Evolutionary conservation across 306 rosid species (phyloP), one percentile per base, ranked within the genome.

Genomic region (Castanea sativa): DNA sequence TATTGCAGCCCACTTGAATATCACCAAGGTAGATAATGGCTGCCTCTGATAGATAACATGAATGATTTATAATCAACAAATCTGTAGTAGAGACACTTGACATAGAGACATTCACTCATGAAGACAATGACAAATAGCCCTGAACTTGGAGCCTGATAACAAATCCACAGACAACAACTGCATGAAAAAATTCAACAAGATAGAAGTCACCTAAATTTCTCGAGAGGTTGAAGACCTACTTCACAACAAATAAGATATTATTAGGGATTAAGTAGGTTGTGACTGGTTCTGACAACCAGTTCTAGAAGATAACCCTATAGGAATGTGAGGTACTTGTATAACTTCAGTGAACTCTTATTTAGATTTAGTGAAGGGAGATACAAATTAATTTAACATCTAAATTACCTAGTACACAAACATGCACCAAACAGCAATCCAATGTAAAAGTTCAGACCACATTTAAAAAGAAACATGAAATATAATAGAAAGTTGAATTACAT

Each of bases 371-470:
- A 63, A 63, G 65, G 69, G 11, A 29, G 4, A 29, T 14, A 63
- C 49, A 65, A 14, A 63, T 13, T 11, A 14, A 25, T 29, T 29
- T 15, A 15, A 63, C 20, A 58, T 30, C 71, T 33, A 65, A 19
- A 16, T 63, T 16, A 33, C 23, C 45, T 65, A 65, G 51, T 65
- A 33, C 71, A 65, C 6, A 16, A 35, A 60, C 74, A 59, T 43
- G 21, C 43, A 63, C 57, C 33, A 41, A 76, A 64, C 35, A 35
- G 68, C 2, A 33, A 68, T 51, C 61, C 45, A 58, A 67, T 35
- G 60, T 68, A 79, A 52, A 73, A 74, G 76, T 71, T 73, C 64
- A 45, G 4, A 65, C 71, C 52, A 33, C 69, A 69, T 69, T 53
- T 60, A 49, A 49, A 49, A 49, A 49, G 16, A 49, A 49, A 61